Evolutionary conservation across 306 rosid species (phyloP), one percentile per base, ranked within the genome.

Genomic region (Quercus wislizeni): DNA sequence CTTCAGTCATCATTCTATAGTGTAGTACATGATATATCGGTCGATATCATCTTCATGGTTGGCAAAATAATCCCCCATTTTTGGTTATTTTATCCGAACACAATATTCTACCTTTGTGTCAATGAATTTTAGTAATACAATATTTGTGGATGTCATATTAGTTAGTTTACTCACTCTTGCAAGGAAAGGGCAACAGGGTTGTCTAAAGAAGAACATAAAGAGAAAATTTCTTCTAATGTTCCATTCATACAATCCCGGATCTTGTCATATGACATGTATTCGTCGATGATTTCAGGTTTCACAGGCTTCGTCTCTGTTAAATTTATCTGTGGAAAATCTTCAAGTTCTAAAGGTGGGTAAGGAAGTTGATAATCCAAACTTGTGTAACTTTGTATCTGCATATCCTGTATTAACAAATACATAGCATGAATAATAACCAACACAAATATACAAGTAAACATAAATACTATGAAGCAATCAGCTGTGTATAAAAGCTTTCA

Each of bases 151-250:
- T 41, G 51, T 73, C 49, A 49, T 74, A 68, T 71, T 43, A 13
- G 85, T 86, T 79, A 61, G 81, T 75, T 51, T 74, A 73, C 28
- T 84, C 78, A 81, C 71, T 88, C 83, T 85, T 86, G 90, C 90
- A 90, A 80, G 58, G 97, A 63, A 73, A 86, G 84, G 54, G 90
- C 79, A 65, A 63, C 27, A 15, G 89, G 72, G 71, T 90, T 87
- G 52, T 92, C 89, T 21, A 87, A 89, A 74, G 94, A 83, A 71
- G 89, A 89, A 80, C 96, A 90, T 57, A 89, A 67, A 20, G 98
- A 85, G 77, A 94, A 90, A 78, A 94, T 90, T 70, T 94, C 98
- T 85, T 94, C 97, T 69, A 94, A 81, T 19, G 94, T 82, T 86
- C 92, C 96, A 82, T 88, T 94, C 94, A 88, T 83, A 55, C 71